phyloP scores from a whole-genome alignment of 768 basidiomycete genomes.

The Nidularia sp. region DNA sequence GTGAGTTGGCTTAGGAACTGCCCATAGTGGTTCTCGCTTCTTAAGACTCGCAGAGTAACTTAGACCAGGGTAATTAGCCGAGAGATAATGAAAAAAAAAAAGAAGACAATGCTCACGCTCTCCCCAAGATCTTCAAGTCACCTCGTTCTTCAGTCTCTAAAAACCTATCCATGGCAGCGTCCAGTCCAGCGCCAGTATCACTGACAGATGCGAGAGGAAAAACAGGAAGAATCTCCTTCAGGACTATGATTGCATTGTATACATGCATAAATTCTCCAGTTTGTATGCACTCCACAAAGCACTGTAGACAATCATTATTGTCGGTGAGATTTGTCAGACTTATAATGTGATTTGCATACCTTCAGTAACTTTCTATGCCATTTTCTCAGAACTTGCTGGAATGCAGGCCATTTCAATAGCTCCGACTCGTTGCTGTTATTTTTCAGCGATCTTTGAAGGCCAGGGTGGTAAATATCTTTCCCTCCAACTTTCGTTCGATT shows the following conservation, averaged over 20 bases:
- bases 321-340: too few relatives aligned
- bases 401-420: slow-evolving; percentile 65
- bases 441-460: slow-evolving; percentile 53
- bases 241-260: slow-evolving; percentile 91
- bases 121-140: slow-evolving; percentile 78
- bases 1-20: slow-evolving; percentile 23
- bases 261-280: slow-evolving; percentile 96
- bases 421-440: slow-evolving; percentile 39
- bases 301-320: slow-evolving; percentile 34
- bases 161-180: slow-evolving; percentile 60
- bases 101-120: slow-evolving; percentile 55
- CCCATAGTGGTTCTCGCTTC: slow-evolving; percentile 64
- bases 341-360: slow-evolving; percentile 31
- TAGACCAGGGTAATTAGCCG: background rate
- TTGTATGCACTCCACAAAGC: slow-evolving; percentile 75
- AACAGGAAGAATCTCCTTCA: slow-evolving; percentile 86
- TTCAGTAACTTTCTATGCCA: slow-evolving; percentile 77
- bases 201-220: slow-evolving; percentile 72
- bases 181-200: slow-evolving; percentile 51
- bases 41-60: slow-evolving; percentile 76
- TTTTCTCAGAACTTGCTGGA: slow-evolving; percentile 71
- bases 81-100: too few relatives aligned
- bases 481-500: slow-evolving; percentile 63
- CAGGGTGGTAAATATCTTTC: slow-evolving; percentile 60
- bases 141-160: slow-evolving; percentile 75